Conservation (phyloP, 495 filamentous ascomycete genomes). For the Penicillium simplicissimum region DNA sequence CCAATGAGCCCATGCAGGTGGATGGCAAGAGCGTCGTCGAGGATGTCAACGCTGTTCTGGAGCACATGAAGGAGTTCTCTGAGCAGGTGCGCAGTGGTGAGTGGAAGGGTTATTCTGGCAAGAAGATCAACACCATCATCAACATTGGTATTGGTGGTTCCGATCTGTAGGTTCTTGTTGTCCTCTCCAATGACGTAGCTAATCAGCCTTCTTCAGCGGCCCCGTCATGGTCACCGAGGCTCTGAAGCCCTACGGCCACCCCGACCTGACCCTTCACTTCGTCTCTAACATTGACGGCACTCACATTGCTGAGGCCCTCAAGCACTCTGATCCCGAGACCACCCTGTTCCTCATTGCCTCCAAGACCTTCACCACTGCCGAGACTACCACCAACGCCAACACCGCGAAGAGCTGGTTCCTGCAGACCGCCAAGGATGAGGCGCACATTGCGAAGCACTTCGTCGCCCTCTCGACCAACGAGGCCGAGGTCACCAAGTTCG, state of each 20-base stretch:
- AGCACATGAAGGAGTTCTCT: slow-evolving; percentile 97
- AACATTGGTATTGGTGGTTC: slow-evolving; percentile 99
- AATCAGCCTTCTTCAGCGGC: slow-evolving; percentile 61
- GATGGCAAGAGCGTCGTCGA: slow-evolving; percentile 95
- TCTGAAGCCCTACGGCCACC: slow-evolving; percentile 88
- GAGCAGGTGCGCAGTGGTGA: slow-evolving; percentile 90
- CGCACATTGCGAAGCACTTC: slow-evolving; percentile 93
- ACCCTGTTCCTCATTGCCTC: slow-evolving; percentile 97
- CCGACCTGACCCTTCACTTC: slow-evolving; percentile 86
- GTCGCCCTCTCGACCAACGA: slow-evolving; percentile 97
- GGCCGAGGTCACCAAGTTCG: slow-evolving; percentile 93
- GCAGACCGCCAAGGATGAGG: slow-evolving; percentile 72
- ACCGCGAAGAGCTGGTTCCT: slow-evolving; percentile 97
- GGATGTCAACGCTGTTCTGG: slow-evolving; percentile 84
- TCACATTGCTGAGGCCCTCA: slow-evolving; percentile 92
- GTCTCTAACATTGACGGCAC: slow-evolving; percentile 99
- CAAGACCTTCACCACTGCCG: slow-evolving; percentile 99
- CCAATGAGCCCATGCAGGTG: slow-evolving; percentile 84
- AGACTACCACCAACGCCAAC: slow-evolving; percentile 96
- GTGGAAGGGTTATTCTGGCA: slow-evolving; percentile 99
- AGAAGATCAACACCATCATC: slow-evolving; percentile 93
- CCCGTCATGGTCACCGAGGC: slow-evolving; percentile 99
- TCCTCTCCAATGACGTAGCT: not conserved
- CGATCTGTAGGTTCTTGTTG: slow-evolving; percentile 71
- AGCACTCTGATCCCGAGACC: slow-evolving; percentile 87